A percentile compares a stretch with the other conserved stretches of the same genome.
phyloP scores from a whole-genome alignment of 2,329 filamentous ascomycete genomes.

The Penicillium sp. region DNA sequence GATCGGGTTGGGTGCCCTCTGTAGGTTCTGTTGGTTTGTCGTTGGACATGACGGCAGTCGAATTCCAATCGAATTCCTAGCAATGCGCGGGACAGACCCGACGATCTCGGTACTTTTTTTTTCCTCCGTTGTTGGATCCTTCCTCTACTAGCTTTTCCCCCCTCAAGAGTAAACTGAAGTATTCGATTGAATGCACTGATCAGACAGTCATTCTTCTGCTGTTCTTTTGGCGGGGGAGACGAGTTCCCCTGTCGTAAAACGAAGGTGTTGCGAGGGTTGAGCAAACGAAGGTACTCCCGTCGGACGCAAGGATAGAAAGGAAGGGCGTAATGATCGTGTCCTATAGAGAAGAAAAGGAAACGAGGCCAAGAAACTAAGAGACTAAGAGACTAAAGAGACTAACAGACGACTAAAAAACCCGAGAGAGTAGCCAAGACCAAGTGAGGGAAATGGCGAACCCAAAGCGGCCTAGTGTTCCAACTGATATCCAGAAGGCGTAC shows the following conservation, averaged over 20 bases:
- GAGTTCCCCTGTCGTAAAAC: slow-evolving; percentile 4
- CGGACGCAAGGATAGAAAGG: slow-evolving; percentile 7
- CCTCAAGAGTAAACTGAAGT: neutral
- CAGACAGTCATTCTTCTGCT: neutral
- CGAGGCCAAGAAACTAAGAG: neutral
- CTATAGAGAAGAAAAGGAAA: neutral
- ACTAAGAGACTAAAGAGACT: neutral
- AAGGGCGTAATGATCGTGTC: slow-evolving; percentile 2
- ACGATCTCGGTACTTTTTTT: slow-evolving; percentile 11
- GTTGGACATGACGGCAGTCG: slow-evolving; percentile 19
- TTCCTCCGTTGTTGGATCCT: neutral
- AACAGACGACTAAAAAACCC: neutral
- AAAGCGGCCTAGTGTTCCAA: slow-evolving; percentile 10
- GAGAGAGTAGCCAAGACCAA: slow-evolving; percentile 5
- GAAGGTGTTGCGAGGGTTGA: slow-evolving; percentile 6
- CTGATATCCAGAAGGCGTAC: neutral
- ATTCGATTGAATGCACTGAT: neutral
- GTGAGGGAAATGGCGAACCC: neutral
- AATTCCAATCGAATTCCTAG: slow-evolving; percentile 8
- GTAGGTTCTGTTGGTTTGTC: slow-evolving; percentile 5
- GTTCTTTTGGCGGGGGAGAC: neutral
- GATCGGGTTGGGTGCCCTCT: slow-evolving; percentile 10
- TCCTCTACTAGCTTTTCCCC: neutral
- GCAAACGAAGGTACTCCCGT: slow-evolving; percentile 5
- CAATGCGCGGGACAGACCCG: slow-evolving; percentile 11